Conservation (phyloP, 345 rosid species). For the Barbarea vulgaris region DNA sequence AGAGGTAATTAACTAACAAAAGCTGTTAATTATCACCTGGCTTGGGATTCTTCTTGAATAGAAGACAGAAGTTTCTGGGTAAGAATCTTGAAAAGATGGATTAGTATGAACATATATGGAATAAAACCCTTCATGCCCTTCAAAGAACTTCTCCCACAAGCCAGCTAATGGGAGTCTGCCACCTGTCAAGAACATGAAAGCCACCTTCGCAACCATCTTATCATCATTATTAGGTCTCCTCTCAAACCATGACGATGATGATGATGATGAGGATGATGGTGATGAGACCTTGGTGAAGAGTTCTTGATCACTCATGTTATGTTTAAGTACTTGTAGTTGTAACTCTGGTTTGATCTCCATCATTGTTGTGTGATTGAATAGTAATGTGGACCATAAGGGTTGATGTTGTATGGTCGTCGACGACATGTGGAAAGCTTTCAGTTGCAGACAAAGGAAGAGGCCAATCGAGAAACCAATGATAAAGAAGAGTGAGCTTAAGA, state of each 20-base stretch:
- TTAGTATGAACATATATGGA: slow-evolving; percentile 73
- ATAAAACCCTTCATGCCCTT: slow-evolving; percentile 61
- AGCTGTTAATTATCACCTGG: slow-evolving; percentile 51
- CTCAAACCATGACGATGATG: slow-evolving; percentile 36
- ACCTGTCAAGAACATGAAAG: slow-evolving; percentile 73
- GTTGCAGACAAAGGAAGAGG: slow-evolving; percentile 41
- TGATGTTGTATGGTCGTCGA: slow-evolving; percentile 17
- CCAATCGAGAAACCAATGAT: slow-evolving; percentile 51
- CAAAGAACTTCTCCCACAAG: slow-evolving; percentile 75
- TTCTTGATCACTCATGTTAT: slow-evolving; percentile 67
- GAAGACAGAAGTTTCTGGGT: slow-evolving; percentile 54
- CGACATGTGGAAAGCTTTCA: slow-evolving; percentile 37
- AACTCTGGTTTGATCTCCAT: slow-evolving; percentile 1
- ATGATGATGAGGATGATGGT: slow-evolving; percentile 2
- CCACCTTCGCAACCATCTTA: slow-evolving; percentile 55
- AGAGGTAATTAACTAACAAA: background rate
- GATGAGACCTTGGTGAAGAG: slow-evolving; percentile 52
- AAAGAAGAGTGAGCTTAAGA: slow-evolving; percentile 37
- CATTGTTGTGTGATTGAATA: slow-evolving; percentile 29
- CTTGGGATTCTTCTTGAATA: slow-evolving; percentile 69
- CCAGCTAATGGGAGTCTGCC: slow-evolving; percentile 68
- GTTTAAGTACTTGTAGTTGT: slow-evolving; percentile 33
- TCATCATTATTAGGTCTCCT: slow-evolving; percentile 21
- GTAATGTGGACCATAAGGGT: slow-evolving; percentile 32
- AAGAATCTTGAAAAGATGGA: slow-evolving; percentile 54